A percentile compares a stretch with the other conserved stretches of the same genome.
phyloP scores from a whole-genome alignment of 768 basidiomycete genomes.

The Hypsizygus marmoreus region DNA sequence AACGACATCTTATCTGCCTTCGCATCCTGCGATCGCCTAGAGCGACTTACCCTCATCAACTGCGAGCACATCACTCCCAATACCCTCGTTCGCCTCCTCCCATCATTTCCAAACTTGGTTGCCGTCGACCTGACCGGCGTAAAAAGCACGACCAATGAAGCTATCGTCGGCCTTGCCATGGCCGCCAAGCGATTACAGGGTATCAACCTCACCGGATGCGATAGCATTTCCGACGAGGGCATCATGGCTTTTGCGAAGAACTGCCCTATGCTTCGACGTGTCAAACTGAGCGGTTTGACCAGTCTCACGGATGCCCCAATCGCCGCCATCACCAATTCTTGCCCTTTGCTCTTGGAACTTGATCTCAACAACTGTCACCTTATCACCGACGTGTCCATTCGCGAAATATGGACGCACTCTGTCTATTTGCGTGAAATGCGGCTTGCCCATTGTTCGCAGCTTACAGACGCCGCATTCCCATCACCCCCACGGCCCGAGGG shows the following conservation, averaged over 20 bases:
- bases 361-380: slow-evolving; percentile 85
- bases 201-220: slow-evolving; percentile 87
- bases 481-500: slow-evolving; percentile 51
- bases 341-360: slow-evolving; percentile 89
- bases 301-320: slow-evolving; percentile 77
- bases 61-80: slow-evolving; percentile 69
- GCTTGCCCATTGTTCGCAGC: slow-evolving; percentile 72
- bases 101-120: slow-evolving; percentile 73
- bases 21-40: slow-evolving; percentile 74
- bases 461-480: slow-evolving; percentile 89
- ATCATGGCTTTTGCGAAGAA: slow-evolving; percentile 73
- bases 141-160: slow-evolving; percentile 63
- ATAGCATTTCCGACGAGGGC: slow-evolving; percentile 74
- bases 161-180: slow-evolving; percentile 70
- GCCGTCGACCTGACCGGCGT: slow-evolving; percentile 86
- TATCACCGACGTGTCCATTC: slow-evolving; percentile 76
- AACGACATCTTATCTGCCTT: slow-evolving; percentile 77
- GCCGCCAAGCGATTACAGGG: slow-evolving; percentile 82
- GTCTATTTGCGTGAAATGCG: slow-evolving; percentile 89
- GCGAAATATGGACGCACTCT: slow-evolving; percentile 82
- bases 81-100: slow-evolving; percentile 64
- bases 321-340: slow-evolving; percentile 71
- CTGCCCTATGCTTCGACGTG: slow-evolving; percentile 80
- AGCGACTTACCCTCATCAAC: slow-evolving; percentile 86
- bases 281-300: slow-evolving; percentile 83